Conservation (phyloP, 345 rosid genomes). For the Salix caprea region DNA sequence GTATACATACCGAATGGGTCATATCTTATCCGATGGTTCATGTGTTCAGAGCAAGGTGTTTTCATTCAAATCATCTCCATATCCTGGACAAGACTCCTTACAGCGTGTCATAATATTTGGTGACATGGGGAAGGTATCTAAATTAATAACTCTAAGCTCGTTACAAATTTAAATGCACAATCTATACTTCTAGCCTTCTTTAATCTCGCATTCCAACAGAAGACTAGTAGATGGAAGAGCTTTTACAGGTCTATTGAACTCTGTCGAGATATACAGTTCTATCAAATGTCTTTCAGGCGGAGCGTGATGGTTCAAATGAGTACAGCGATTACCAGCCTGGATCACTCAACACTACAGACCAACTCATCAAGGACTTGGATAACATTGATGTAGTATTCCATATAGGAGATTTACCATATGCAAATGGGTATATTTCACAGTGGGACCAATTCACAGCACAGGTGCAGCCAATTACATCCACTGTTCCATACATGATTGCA, state of each 20-base stretch:
- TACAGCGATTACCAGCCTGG: constrained; percentile 42
- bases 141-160: background rate
- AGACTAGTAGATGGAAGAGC: too few species aligned
- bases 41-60: constrained; percentile 58
- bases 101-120: constrained; percentile 80
- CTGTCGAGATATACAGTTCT: background rate
- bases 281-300: constrained; percentile 28
- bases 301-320: constrained; percentile 43
- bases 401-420: constrained; percentile 39
- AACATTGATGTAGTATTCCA: constrained; percentile 35
- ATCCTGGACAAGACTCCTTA: constrained; percentile 84
- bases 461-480: constrained; percentile 37
- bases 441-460: constrained; percentile 49
- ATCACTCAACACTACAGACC: constrained; percentile 40
- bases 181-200: background rate
- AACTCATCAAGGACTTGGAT: constrained; percentile 29
- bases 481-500: constrained; percentile 41
- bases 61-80: constrained; percentile 70
- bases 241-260: too few species aligned
- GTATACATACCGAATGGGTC: constrained; percentile 63
- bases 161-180: background rate
- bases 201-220: too few species aligned
- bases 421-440: constrained; percentile 44
- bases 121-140: constrained; percentile 82
- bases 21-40: constrained; percentile 40